Evolutionary conservation across 768 basidiomycete genomes (phyloP).

Genomic region (Postia placenta): DNA sequence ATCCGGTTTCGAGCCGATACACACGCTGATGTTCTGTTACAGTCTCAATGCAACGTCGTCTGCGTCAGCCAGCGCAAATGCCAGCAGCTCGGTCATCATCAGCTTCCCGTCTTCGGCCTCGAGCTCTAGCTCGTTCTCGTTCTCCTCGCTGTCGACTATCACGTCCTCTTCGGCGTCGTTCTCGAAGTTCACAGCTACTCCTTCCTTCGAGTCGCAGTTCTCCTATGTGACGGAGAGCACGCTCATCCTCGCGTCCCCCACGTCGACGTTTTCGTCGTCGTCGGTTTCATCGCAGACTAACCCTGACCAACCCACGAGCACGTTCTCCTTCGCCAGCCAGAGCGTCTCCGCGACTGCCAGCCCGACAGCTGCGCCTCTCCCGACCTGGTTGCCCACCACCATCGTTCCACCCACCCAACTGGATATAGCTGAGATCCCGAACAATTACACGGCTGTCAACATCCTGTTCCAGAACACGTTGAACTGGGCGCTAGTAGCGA

Average conservation of each 20-base stretch:
- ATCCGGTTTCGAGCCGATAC: neutral
- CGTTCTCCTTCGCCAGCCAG: constrained; percentile 17
- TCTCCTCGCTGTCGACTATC: constrained; percentile 9
- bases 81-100: constrained; percentile 22
- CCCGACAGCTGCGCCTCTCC: constrained; percentile 36
- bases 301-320: constrained; percentile 34
- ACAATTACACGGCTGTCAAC: constrained; percentile 47
- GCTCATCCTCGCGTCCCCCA: constrained; percentile 24
- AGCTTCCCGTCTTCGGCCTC: constrained; percentile 23
- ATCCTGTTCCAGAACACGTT: constrained; percentile 55
- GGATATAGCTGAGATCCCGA: constrained; percentile 23
- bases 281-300: constrained; percentile 23
- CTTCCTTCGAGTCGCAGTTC: constrained; percentile 27
- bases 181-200: no score
- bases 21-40: neutral
- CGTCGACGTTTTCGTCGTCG: constrained; percentile 12
- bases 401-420: constrained; percentile 41
- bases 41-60: neutral
- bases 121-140: constrained; percentile 7
- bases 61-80: constrained; percentile 1
- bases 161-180: constrained; percentile 8
- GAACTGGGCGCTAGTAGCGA: constrained; percentile 67
- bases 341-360: constrained; percentile 17
- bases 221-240: constrained; percentile 29
- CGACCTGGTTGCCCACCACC: constrained; percentile 50